A percentile compares a stretch with the other conserved stretches of the same genome.
These are phyloP conservation scores for Aspergillus luchuensis DNA, from an alignment of 2,329 filamentous ascomycete genomes.

Conservation along the genomic window DNA sequence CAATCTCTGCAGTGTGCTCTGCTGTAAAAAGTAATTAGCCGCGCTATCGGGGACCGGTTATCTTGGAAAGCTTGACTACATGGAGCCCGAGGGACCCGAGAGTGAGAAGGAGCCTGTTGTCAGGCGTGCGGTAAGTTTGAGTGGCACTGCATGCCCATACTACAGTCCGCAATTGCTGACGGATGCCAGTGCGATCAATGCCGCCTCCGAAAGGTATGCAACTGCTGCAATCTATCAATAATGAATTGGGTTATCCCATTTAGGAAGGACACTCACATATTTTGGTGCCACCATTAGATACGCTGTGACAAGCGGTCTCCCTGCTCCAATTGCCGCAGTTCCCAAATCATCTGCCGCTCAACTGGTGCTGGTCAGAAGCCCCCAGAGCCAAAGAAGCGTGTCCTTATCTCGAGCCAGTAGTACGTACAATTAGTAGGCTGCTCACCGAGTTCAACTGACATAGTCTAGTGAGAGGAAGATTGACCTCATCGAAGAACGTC, in stretches of 20 bases:
- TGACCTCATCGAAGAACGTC: constrained; percentile 54
- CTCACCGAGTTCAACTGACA: constrained; percentile 8
- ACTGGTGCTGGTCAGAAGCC: constrained; percentile 40
- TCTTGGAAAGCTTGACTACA: constrained; percentile 9
- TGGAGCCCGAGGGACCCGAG: constrained; percentile 37
- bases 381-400: constrained; percentile 41
- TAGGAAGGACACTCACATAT: constrained; percentile 4
- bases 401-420: constrained; percentile 48
- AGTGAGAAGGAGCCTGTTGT: constrained; percentile 26
- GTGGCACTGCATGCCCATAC: not conserved
- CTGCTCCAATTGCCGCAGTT: constrained; percentile 45
- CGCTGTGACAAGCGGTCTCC: constrained; percentile 46
- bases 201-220: constrained; percentile 34
- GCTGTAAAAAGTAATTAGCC: not conserved
- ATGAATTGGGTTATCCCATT: not conserved
- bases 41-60: not conserved
- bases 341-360: constrained; percentile 40
- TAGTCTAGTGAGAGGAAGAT: constrained; percentile 54
- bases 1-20: not conserved
- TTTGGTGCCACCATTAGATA: constrained; percentile 31
- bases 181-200: constrained; percentile 38
- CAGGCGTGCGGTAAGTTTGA: constrained; percentile 36
- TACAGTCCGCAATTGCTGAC: constrained; percentile 9
- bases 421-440: constrained; percentile 22
- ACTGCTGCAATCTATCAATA: not conserved